phyloP scores from a whole-genome alignment of 768 basidiomycete genomes.

The Trametes maxima region DNA sequence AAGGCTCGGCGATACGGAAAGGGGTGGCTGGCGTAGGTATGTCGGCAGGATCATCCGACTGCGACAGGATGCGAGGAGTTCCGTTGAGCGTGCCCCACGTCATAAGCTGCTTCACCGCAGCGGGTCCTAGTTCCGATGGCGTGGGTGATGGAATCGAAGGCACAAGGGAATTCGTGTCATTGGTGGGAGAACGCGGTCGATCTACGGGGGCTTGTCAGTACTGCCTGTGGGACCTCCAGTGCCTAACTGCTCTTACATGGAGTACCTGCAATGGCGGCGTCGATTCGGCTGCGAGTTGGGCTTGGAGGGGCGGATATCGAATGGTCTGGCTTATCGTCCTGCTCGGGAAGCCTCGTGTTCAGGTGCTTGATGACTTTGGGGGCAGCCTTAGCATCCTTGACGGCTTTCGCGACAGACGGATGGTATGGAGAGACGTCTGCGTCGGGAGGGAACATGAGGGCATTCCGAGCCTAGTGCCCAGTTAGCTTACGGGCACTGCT shows the following conservation, averaged over 20 bases:
- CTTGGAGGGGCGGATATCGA: conserved; percentile 70
- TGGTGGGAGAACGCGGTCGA: conserved; percentile 58
- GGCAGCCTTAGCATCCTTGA: conserved; percentile 40
- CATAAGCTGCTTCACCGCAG: conserved; percentile 90
- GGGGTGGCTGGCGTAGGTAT: conserved; percentile 52
- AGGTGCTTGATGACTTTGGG: conserved; percentile 72
- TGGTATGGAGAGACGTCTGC: conserved; percentile 84
- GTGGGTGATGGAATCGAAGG: conserved; percentile 87
- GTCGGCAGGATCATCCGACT: conserved; percentile 53
- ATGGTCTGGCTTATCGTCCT: conserved; percentile 55
- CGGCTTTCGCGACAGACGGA: conserved; percentile 32
- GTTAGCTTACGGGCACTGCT: conserved; percentile 10
- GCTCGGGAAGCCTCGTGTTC: conserved; percentile 80
- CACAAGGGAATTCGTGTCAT: conserved; percentile 71
- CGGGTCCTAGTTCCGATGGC: conserved; percentile 76
- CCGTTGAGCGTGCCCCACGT: conserved; percentile 95
- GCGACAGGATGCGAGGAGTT: conserved; percentile 85
- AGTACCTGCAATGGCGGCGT: conserved; percentile 90
- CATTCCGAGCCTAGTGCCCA: conserved; percentile 76
- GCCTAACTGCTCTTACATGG: conserved; percentile 63
- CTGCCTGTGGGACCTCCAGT: not conserved
- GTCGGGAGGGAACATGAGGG: conserved; percentile 94
- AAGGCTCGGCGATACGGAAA: conserved; percentile 78
- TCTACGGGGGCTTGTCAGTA: conserved; percentile 44
- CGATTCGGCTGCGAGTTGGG: conserved; percentile 87